Conservation (phyloP, 192 early-diverging fungal genomes). For the Podila clonocystis region DNA sequence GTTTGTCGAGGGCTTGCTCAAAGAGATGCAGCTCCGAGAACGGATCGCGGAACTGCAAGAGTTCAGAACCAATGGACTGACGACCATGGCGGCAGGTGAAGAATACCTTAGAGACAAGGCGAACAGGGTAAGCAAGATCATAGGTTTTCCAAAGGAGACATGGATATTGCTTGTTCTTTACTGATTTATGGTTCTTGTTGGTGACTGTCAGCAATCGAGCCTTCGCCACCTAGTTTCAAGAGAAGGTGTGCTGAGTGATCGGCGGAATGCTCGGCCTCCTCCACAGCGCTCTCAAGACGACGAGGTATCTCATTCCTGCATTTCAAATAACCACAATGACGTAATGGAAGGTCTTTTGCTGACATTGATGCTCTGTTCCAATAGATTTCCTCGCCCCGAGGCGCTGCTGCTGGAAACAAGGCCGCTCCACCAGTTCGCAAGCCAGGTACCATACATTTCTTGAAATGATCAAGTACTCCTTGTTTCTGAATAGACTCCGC, state of each 20-base stretch:
- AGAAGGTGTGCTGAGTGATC: constrained; percentile 16
- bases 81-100: constrained; percentile 73
- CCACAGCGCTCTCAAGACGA: constrained; percentile 29
- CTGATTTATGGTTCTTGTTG: constrained; percentile 8
- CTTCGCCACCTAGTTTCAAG: constrained; percentile 33
- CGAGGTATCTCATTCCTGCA: constrained; percentile 11
- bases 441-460: constrained; percentile 2
- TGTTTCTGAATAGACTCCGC: no score
- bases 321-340: neutral
- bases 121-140: constrained; percentile 47
- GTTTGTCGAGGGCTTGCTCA: constrained; percentile 77
- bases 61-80: constrained; percentile 90
- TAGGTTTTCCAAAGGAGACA: neutral
- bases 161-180: neutral
- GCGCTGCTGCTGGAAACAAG: constrained; percentile 20
- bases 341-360: neutral
- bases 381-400: constrained; percentile 42
- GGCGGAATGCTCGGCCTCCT: constrained; percentile 30
- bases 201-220: constrained; percentile 13
- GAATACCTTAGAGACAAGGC: constrained; percentile 79
- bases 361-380: neutral
- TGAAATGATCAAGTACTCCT: no score
- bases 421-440: constrained; percentile 34
- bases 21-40: constrained; percentile 81
- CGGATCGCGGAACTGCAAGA: constrained; percentile 89